Evolutionary conservation across 2,329 filamentous ascomycete genomes (phyloP).

Genomic region (Pyrenophora seminiperda): DNA sequence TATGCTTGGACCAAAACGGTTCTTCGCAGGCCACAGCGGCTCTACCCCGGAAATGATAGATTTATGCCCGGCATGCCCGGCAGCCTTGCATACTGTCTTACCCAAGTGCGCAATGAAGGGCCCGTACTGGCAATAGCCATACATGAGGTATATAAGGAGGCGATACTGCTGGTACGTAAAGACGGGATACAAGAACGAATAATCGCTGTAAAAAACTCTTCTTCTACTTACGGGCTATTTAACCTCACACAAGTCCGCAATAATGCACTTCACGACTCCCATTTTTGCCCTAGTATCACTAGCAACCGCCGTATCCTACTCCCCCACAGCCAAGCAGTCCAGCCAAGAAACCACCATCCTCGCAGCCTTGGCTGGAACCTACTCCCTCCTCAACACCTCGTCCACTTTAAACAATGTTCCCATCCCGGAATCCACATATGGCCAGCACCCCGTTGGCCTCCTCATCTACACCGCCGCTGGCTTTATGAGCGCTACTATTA

Average conservation of each 20-base stretch:
- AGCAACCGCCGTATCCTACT: conserved; percentile 3
- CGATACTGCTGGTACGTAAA: no score
- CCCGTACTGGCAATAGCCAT: no score
- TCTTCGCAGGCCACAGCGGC: no score
- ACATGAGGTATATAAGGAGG: no score
- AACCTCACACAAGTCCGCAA: neutral
- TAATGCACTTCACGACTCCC: neutral
- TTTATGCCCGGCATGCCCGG: neutral
- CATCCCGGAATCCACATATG: conserved; percentile 31
- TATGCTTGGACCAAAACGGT: no score
- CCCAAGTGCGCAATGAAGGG: no score
- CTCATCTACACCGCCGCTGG: conserved; percentile 33
- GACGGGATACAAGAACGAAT: no score
- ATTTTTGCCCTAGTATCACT: conserved; percentile 4
- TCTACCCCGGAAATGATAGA: neutral
- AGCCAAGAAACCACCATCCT: conserved; percentile 16
- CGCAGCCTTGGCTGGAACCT: conserved; percentile 29
- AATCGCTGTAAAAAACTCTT: no score
- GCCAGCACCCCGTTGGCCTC: conserved; percentile 29
- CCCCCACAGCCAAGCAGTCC: neutral
- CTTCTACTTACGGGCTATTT: no score
- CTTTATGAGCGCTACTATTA: conserved; percentile 38
- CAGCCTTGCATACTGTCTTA: no score
- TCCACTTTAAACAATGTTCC: conserved; percentile 25
- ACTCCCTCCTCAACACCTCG: conserved; percentile 33